A percentile compares a stretch with the other conserved stretches of the same genome.
Evolutionary conservation across 495 filamentous ascomycete genomes (phyloP).

Genomic region (Amorphotheca resinae): DNA sequence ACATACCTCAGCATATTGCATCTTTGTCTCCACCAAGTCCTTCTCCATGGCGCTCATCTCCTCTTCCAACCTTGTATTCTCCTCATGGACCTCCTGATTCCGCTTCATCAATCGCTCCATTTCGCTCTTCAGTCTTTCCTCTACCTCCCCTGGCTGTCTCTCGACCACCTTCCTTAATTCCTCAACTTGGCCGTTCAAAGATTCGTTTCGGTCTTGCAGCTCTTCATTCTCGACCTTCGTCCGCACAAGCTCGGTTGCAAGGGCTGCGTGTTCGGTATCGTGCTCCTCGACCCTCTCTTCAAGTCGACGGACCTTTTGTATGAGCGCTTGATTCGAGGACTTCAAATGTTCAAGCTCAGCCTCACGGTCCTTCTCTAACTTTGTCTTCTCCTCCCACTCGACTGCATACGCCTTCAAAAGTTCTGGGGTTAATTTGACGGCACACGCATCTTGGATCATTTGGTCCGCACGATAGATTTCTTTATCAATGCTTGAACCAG

Average conservation of each 20-base stretch:
- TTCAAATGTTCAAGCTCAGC: constrained; percentile 67
- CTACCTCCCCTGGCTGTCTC: constrained; percentile 79
- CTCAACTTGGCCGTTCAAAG: constrained; percentile 63
- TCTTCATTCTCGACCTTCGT: constrained; percentile 90
- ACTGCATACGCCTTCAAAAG: constrained; percentile 63
- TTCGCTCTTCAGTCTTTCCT: constrained; percentile 66
- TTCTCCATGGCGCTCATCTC: constrained; percentile 91
- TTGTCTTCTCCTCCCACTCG: constrained; percentile 87
- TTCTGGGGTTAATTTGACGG: constrained; percentile 72
- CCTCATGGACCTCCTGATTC: constrained; percentile 88
- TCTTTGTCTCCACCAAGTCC: constrained; percentile 83
- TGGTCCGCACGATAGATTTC: constrained; percentile 91
- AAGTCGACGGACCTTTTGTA: constrained; percentile 60
- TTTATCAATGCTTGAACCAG: constrained; percentile 71
- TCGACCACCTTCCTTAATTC: constrained; percentile 78
- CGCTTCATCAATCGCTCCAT: constrained; percentile 88
- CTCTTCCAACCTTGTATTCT: constrained; percentile 81
- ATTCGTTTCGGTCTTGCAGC: constrained; percentile 78
- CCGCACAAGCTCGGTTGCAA: constrained; percentile 81
- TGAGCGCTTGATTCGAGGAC: constrained; percentile 48
- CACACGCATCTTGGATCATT: constrained; percentile 85
- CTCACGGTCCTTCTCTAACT: constrained; percentile 66
- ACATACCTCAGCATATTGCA: constrained; percentile 86
- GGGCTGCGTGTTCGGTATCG: constrained; percentile 83
- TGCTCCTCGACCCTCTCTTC: constrained; percentile 83